Conservation (phyloP, 768 basidiomycete genomes). For the Xerocomellus amylosporus region DNA sequence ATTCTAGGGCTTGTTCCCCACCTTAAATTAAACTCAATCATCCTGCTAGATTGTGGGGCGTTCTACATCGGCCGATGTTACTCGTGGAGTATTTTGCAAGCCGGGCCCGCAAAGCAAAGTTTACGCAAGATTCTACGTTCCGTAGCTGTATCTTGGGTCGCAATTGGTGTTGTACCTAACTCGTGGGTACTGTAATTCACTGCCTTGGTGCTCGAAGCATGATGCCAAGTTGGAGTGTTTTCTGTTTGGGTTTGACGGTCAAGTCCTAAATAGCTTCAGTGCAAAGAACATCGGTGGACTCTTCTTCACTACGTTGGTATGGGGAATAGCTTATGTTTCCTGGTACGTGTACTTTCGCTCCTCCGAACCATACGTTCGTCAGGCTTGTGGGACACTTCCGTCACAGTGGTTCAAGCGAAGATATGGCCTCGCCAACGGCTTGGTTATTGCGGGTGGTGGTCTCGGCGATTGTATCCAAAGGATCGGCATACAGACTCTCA, state of each 20-base stretch:
- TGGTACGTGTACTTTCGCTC: conserved; percentile 14
- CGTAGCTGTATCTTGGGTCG: conserved; percentile 29
- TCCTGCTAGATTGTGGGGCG: conserved; percentile 16
- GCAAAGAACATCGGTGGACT: conserved; percentile 21
- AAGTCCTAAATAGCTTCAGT: conserved; percentile 27
- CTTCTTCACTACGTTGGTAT: conserved; percentile 31
- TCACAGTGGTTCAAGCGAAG: conserved; percentile 35
- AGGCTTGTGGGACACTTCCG: conserved; percentile 34
- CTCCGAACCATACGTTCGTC: not conserved
- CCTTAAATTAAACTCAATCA: not conserved
- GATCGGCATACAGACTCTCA: conserved; percentile 28
- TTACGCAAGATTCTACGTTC: conserved; percentile 24
- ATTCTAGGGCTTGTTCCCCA: not conserved
- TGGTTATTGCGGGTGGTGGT: conserved; percentile 34
- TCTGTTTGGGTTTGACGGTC: conserved; percentile 29
- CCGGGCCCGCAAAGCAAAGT: conserved; percentile 25
- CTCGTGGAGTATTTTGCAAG: conserved; percentile 34
- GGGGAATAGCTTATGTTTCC: conserved; percentile 26
- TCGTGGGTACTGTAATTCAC: conserved; percentile 26
- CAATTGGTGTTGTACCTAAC: conserved; percentile 30
- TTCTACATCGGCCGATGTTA: conserved; percentile 27
- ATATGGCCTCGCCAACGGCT: conserved; percentile 34
- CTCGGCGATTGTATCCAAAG: conserved; percentile 33
- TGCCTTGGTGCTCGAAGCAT: conserved; percentile 27
- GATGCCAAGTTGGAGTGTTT: conserved; percentile 28